Evolutionary conservation across 768 basidiomycete genomes (phyloP), one percentile per base, ranked within the genome.

Genomic region (Dioszegia hungarica): DNA sequence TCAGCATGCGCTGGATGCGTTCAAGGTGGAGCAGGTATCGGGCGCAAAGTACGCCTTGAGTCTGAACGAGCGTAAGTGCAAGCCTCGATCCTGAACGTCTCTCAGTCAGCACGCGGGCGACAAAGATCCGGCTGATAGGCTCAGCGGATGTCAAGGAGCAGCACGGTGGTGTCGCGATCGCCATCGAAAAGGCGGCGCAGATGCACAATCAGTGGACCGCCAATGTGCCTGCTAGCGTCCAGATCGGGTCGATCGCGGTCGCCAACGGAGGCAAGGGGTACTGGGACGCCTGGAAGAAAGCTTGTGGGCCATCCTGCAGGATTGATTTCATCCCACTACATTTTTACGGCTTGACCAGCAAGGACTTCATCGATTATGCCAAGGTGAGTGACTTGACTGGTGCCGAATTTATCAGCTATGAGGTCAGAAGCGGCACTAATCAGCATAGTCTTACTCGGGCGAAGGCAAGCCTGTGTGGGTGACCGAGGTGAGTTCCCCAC

Each of bases 241-340:
- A 61, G 55, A 61, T 70, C 34, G 68, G 72, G 5, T 37, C 65
- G 0, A 63, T 67, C 8, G 68, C 67, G 1, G 68, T 73, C 5
- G 66, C 72, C 6, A 46, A 64, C 24, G 71, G 66, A 17, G 62
- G 63, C 27, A 62, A 62, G 28, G 43, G 24, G 15, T 73, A 67
- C 62, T 56, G 68, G 25, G 38, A 43, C 11, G 64, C 57, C 33
- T 73, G 72, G 72, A 51, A 63, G 31, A 46, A 45, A 2, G 68
- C 64, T 24, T 73, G 72, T 56, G 67, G 36, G 2, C 66, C 66
- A 6, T 39, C 57, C 5, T 73, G 72, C 49, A 37, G 59, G 48
- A 67, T 63, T 52, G 72, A 73, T 44, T 70, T 73, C 37, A 49
- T 73, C 33, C 68, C 72, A 8, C 60, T 73, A 25, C 72, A 73